Conservation (phyloP, 2,329 filamentous ascomycete genomes). For the Xylaria sp. region DNA sequence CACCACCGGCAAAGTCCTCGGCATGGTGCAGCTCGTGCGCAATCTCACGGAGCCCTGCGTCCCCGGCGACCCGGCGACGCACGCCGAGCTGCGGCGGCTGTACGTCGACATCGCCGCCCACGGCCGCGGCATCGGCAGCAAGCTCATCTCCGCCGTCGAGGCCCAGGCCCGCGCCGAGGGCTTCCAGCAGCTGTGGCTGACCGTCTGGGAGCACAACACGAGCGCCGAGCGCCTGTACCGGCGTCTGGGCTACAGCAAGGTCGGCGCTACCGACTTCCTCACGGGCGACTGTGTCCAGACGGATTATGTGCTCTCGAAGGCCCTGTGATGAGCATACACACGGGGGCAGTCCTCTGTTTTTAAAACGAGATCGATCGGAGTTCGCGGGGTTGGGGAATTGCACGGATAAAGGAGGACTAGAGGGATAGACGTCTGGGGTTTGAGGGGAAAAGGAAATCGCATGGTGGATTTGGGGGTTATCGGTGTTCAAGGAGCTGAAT, state of each 20-base stretch:
- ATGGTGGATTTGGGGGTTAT: not conserved
- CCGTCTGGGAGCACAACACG: constrained; percentile 38
- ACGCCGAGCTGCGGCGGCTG: constrained; percentile 38
- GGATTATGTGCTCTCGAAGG: constrained; percentile 36
- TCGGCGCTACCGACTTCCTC: constrained; percentile 33
- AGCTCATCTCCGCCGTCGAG: constrained; percentile 37
- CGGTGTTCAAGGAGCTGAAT: not conserved
- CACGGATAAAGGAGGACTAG: not conserved
- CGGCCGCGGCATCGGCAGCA: constrained; percentile 38
- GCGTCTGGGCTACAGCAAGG: constrained; percentile 33
- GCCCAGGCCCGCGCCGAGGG: constrained; percentile 35
- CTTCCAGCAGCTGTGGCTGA: constrained; percentile 37
- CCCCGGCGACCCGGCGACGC: constrained; percentile 25
- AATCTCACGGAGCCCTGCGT: constrained; percentile 30
- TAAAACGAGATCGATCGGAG: not conserved
- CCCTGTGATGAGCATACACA: constrained; percentile 24
- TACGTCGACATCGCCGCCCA: constrained; percentile 39
- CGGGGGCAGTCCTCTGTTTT: not conserved
- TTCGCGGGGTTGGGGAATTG: not conserved
- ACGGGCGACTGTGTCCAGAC: constrained; percentile 33
- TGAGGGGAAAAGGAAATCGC: not conserved
- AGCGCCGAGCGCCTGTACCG: constrained; percentile 34
- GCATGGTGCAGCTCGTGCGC: constrained; percentile 38
- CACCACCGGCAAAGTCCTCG: constrained; percentile 28
- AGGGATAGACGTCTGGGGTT: not conserved